These are phyloP conservation scores for Elaeis oleifera DNA, from an alignment of 202 grass and related monocot species.

Conservation along the genomic window DNA sequence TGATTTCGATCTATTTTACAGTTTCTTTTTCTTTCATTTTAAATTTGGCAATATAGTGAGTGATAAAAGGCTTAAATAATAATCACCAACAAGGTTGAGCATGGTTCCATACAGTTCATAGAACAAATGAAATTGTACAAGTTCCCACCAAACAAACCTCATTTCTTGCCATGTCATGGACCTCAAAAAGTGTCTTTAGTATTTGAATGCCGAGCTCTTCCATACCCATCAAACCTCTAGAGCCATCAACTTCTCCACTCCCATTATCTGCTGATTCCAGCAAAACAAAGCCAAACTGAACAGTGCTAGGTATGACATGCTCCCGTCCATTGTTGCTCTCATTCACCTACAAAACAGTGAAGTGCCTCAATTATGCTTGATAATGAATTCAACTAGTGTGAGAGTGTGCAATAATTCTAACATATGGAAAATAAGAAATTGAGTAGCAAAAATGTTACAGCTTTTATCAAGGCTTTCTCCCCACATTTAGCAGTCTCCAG, in stretches of 20 bases:
- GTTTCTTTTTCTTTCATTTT: too few species aligned
- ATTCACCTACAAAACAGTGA: slow-evolving; percentile 42
- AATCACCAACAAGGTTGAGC: too few species aligned
- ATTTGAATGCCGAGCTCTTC: slow-evolving; percentile 61
- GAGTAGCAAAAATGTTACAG: slow-evolving; percentile 32
- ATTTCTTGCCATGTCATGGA: slow-evolving; percentile 62
- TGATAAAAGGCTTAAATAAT: too few species aligned
- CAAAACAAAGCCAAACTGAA: slow-evolving; percentile 66
- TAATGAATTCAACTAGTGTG: background rate
- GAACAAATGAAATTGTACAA: too few species aligned
- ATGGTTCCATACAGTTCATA: too few species aligned
- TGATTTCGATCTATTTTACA: too few species aligned
- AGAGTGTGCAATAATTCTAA: background rate
- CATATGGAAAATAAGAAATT: slow-evolving; percentile 4
- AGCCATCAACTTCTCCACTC: slow-evolving; percentile 16
- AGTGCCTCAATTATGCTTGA: background rate
- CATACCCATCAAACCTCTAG: slow-evolving; percentile 34
- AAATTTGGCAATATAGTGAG: too few species aligned
- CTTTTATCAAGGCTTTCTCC: slow-evolving; percentile 65
- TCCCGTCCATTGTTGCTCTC: slow-evolving; percentile 70
- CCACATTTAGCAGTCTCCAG: slow-evolving; percentile 29
- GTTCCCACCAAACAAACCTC: slow-evolving; percentile 32
- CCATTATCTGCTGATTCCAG: slow-evolving; percentile 46
- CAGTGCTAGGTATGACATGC: slow-evolving; percentile 64
- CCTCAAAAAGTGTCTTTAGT: slow-evolving; percentile 69